Conservation (phyloP, 1,284 basidiomycete genomes). For the Agroathelia rolfsii region DNA sequence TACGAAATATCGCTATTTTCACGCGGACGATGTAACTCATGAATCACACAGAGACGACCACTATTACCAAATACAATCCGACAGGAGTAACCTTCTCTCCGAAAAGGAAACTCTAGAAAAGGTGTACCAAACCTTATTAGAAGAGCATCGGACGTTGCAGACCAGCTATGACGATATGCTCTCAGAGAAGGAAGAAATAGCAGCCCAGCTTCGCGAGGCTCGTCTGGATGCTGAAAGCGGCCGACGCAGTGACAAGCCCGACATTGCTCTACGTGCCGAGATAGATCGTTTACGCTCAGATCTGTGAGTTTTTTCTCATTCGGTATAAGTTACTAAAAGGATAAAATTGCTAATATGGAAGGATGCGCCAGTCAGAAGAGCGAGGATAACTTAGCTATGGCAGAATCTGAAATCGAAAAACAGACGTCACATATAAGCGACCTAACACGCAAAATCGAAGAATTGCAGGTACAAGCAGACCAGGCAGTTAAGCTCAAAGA, state of each 20-base stretch:
- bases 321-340: conserved; percentile 7
- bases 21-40: conserved; percentile 9
- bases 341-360: conserved; percentile 20
- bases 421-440: conserved; percentile 61
- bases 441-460: conserved; percentile 70
- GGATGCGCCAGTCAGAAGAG: conserved; percentile 67
- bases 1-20: no score
- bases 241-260: conserved; percentile 55
- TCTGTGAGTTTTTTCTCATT: conserved; percentile 46
- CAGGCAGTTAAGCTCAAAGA: conserved; percentile 79
- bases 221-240: conserved; percentile 45
- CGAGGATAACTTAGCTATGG: conserved; percentile 76
- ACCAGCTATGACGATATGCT: conserved; percentile 58
- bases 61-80: conserved; percentile 75
- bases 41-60: conserved; percentile 59
- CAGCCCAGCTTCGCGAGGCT: conserved; percentile 46
- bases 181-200: conserved; percentile 65
- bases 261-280: conserved; percentile 64
- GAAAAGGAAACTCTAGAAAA: conserved; percentile 79
- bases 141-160: conserved; percentile 67
- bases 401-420: conserved; percentile 74
- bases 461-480: conserved; percentile 72
- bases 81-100: conserved; percentile 59
- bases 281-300: conserved; percentile 71
- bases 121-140: conserved; percentile 64